Evolutionary conservation across 2,329 filamentous ascomycete species (phyloP), one percentile per base, ranked within the genome.

Genomic region (Pseudocercospora cruenta): DNA sequence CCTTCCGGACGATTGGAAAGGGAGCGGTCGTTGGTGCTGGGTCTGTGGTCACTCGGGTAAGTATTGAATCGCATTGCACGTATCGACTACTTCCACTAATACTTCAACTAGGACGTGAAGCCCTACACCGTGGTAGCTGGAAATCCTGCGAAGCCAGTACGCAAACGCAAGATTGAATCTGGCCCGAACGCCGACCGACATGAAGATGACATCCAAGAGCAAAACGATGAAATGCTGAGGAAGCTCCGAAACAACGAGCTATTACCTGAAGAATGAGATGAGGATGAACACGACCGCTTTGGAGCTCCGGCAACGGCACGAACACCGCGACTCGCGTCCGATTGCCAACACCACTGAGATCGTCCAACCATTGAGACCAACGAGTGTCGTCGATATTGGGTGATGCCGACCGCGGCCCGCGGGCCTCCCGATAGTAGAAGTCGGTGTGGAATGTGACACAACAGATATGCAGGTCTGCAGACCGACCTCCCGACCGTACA

Each of bases 1-100:
- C 85, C n/a, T 85, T 84, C 16, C 78, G 84, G 8, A 82, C 78
- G 22, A 85, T 88, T 60, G 83, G 84, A 9, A 83, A 82, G 60
- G 84, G 84, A 26, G 82, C 84, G 43, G 84, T 83, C 16, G 80
- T 88, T 47, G 82, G 82, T 47, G 83, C 85, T 24, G 85, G 85
- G 5, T 84, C 83, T 14, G 82, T 87, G 26, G 85, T 88, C 36
- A 85, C 82, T 45, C 81, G 79, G 67, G 85, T 87, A 78, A 77
- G 83, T 79, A 24, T 26, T n/a, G 39, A 43, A 19, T 43, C 1
- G 39, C 19, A 7, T 16, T 43, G n/a, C n/a, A 2, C 39, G 39
- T 43, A 4, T 4, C 7, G 4, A 9, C 19, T 19, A 36, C 10
- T 7, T 19, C 16, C 14, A 36, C 55, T 62, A 51, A 62, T 31